Conservation (phyloP, 768 basidiomycete genomes). For the Serpula lacrymans region DNA sequence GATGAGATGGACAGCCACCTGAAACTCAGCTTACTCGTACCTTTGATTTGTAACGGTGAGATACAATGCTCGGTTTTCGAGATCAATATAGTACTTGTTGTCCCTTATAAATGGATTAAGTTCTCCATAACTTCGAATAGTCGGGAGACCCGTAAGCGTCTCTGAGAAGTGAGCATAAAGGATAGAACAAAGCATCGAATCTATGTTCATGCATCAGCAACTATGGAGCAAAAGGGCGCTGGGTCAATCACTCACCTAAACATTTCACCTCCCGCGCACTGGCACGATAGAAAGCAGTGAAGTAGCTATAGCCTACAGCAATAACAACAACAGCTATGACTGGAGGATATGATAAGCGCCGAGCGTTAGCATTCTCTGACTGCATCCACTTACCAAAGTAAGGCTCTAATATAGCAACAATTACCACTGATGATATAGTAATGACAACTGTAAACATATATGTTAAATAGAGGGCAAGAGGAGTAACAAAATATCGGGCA, state of each 20-base stretch:
- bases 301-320: constrained; percentile 58
- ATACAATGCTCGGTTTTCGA: constrained; percentile 70
- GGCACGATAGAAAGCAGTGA: constrained; percentile 65
- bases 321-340: constrained; percentile 55
- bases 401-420: constrained; percentile 56
- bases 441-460: constrained; percentile 37
- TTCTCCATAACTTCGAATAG: constrained; percentile 72
- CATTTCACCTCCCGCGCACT: constrained; percentile 73
- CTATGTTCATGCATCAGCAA: constrained; percentile 26
- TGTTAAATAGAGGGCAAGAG: constrained; percentile 1
- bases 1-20: background rate
- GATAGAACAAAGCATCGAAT: constrained; percentile 68
- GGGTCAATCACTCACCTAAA: constrained; percentile 30
- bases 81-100: constrained; percentile 65
- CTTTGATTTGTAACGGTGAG: constrained; percentile 67
- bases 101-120: constrained; percentile 57
- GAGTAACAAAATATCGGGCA: constrained; percentile 19
- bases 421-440: constrained; percentile 47
- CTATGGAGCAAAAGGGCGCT: background rate
- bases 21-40: constrained; percentile 18
- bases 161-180: constrained; percentile 80
- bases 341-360: constrained; percentile 13
- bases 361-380: background rate
- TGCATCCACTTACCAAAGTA: constrained; percentile 50
- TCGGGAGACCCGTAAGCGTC: constrained; percentile 66